These are phyloP conservation scores for Ustilago lituana DNA, from an alignment of 1,284 basidiomycete species.

Conservation along the genomic window DNA sequence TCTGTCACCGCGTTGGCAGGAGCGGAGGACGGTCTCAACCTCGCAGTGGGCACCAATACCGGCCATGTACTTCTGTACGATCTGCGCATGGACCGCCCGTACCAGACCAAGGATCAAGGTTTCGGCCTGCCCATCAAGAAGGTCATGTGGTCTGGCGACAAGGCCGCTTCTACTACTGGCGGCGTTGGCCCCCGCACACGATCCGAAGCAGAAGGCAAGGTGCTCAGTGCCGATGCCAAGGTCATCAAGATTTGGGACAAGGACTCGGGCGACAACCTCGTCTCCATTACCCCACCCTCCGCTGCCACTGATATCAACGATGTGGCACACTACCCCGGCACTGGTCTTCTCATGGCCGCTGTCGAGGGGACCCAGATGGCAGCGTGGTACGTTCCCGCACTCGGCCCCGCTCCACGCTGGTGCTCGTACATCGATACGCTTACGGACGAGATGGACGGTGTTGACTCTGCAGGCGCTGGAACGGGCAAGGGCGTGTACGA, in stretches of 20 bases:
- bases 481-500: constrained; percentile 75
- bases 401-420: constrained; percentile 96
- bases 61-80: constrained; percentile 96
- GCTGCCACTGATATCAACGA: constrained; percentile 78
- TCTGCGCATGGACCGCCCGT: constrained; percentile 82
- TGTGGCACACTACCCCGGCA: constrained; percentile 64
- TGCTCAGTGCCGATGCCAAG: constrained; percentile 64
- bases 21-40: constrained; percentile 85
- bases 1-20: constrained; percentile 81
- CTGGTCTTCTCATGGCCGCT: constrained; percentile 63
- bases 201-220: constrained; percentile 62
- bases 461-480: constrained; percentile 73
- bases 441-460: constrained; percentile 80
- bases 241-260: constrained; percentile 74
- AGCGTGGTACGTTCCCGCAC: constrained; percentile 82
- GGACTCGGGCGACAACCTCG: constrained; percentile 79
- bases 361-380: constrained; percentile 66
- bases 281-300: constrained; percentile 87
- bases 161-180: constrained; percentile 69
- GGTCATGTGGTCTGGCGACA: constrained; percentile 85
- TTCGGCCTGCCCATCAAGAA: constrained; percentile 91
- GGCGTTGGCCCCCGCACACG: constrained; percentile 78
- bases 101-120: constrained; percentile 93
- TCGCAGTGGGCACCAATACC: constrained; percentile 92
- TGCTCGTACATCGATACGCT: constrained; percentile 96